Base-by-base conservation (phyloP, 2,329 filamentous ascomycete genomes). In the Fusarium austroafricanum region DNA sequence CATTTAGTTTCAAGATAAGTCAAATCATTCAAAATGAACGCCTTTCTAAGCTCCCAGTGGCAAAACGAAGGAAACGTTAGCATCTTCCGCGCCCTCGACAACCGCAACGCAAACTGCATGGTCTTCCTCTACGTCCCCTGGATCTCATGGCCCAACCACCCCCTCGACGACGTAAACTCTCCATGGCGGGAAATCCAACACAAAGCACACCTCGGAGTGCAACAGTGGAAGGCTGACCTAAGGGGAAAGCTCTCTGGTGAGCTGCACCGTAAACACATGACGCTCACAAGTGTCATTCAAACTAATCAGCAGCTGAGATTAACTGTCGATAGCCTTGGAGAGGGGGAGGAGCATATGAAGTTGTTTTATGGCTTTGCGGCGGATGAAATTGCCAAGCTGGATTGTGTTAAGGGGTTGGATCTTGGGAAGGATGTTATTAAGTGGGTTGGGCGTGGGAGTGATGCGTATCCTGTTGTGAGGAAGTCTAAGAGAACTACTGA, bases 291-390 rank as follows among this genome's bases (percentile, higher is more conserved):
- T 15, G 56, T 64, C 1, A 31, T 69, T 6, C 37, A 59, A 4
- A 42, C 67, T 50, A 54, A 70, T 10, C 54, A 58, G 20, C 54
- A 64, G 10, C 50, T 70, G 10, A 53, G 43, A 31, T 33, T 63
- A 10, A 60, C 49, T 6, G 29, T 70, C 10, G 50, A 46, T 43
- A 45, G 43, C 14, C n/a, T 69, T 5, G 17, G n/a, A 0, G 17
- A 37, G 5, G 53, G 40, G 2, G 57, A 55, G 31, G 31, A 49
- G 20, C 45, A 70, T 17, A 23, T 52, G 12, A 60, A 43, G 35
- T 8, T 67, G 18, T 69, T 69, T 14, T 69, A 67, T 28, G 67
- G 53, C 0, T 64, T 64, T 29, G 49, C 39, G 1, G 62, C 66
- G 5, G 67, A 69, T 35, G 65, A 64, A 40, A 31, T 68, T 40